These are phyloP conservation scores for Incumbomyces lentus DNA, from an alignment of 2,329 filamentous ascomycete species.

Conservation along the genomic window DNA sequence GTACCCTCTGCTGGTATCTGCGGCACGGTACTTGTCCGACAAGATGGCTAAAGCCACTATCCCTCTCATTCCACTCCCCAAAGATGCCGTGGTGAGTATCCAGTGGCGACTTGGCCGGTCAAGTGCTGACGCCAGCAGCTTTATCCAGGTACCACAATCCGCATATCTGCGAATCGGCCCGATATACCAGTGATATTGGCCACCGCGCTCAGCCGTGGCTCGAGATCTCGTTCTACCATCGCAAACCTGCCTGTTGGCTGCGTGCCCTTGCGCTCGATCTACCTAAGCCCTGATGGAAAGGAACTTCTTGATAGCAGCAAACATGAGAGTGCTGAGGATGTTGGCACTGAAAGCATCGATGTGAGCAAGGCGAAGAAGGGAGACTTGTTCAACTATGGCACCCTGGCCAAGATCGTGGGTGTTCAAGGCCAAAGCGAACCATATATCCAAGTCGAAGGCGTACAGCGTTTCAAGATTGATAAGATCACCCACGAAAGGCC, in stretches of 20 bases:
- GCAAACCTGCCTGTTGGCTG: conserved; percentile 71
- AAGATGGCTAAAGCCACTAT: conserved; percentile 37
- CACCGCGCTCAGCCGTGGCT: conserved; percentile 67
- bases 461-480: conserved; percentile 64
- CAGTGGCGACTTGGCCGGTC: neutral
- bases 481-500: conserved; percentile 66
- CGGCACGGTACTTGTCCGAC: too few relatives aligned
- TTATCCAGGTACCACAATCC: conserved; percentile 73
- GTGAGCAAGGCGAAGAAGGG: conserved; percentile 52
- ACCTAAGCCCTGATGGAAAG: conserved; percentile 64
- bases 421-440: conserved; percentile 73
- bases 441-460: conserved; percentile 75
- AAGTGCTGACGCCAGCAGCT: conserved; percentile 33
- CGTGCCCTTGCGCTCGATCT: conserved; percentile 69
- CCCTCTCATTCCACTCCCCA: conserved; percentile 72
- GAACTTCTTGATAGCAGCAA: conserved; percentile 59
- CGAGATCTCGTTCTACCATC: conserved; percentile 52
- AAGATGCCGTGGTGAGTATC: conserved; percentile 50
- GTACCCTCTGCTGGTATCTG: too few relatives aligned
- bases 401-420: conserved; percentile 66
- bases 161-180: conserved; percentile 63
- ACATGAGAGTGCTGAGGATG: conserved; percentile 36
- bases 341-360: conserved; percentile 37
- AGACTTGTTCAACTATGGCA: conserved; percentile 75
- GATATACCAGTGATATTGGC: conserved; percentile 84